Evolutionary conservation across 2,329 filamentous ascomycete genomes (phyloP).

Genomic region (Diaporthe helianthi): DNA sequence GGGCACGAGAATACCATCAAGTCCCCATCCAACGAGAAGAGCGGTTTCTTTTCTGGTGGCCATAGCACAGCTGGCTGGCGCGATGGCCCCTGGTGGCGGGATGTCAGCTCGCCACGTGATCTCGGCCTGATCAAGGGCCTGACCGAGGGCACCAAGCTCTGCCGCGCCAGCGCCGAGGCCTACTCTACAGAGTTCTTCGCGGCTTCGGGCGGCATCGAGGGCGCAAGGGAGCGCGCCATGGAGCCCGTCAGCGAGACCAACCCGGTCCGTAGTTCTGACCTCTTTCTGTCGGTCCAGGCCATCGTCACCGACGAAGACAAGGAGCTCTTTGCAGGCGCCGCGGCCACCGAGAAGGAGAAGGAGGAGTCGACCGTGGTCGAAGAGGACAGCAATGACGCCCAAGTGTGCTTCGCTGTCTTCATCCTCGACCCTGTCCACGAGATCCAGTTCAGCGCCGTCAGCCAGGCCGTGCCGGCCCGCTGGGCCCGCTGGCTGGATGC

Average conservation of each 20-base stretch:
- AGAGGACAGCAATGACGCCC: constrained; percentile 62
- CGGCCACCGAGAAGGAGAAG: constrained; percentile 61
- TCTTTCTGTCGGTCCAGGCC: constrained; percentile 95
- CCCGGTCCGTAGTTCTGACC: constrained; percentile 89
- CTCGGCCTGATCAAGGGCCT: constrained; percentile 82
- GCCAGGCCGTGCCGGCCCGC: constrained; percentile 80
- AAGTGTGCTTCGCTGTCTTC: constrained; percentile 78
- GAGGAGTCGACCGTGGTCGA: constrained; percentile 60
- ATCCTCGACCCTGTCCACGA: constrained; percentile 89
- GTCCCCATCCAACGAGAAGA: constrained; percentile 48
- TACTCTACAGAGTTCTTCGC: constrained; percentile 88
- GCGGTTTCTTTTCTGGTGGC: constrained; percentile 55
- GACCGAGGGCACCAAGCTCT: constrained; percentile 88
- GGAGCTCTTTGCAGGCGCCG: constrained; percentile 70
- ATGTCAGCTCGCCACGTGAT: constrained; percentile 71
- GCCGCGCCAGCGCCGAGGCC: constrained; percentile 84
- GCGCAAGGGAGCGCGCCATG: constrained; percentile 79
- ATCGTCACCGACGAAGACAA: constrained; percentile 70
- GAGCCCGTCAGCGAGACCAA: constrained; percentile 83
- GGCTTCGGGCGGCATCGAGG: constrained; percentile 77
- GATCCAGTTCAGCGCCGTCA: constrained; percentile 84
- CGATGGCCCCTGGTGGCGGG: constrained; percentile 96
- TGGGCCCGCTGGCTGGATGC: constrained; percentile 95
- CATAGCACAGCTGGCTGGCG: constrained; percentile 76
- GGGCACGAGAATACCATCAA: constrained; percentile 82